Percentiles rank a stretch among this genome's conserved stretches.
Evolutionary conservation across 768 basidiomycete genomes (phyloP).

Genomic region (Mycena haematopus): DNA sequence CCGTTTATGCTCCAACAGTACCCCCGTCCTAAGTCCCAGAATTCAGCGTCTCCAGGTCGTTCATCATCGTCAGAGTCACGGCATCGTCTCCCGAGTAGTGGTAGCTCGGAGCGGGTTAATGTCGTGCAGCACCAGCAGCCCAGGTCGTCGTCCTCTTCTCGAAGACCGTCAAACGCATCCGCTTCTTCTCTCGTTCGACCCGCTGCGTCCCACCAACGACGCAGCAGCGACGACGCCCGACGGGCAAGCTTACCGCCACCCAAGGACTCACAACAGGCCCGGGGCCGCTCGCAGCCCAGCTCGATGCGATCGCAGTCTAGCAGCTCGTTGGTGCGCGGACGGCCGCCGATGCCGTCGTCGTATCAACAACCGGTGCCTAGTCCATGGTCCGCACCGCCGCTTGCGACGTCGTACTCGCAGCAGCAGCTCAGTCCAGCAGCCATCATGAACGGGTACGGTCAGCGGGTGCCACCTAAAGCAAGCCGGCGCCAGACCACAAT

Average conservation of each 20-base stretch:
- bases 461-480: constrained; percentile 2
- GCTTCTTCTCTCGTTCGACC: constrained; percentile 19
- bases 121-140: constrained; percentile 23
- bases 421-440: constrained; percentile 27
- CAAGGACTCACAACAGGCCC: constrained; percentile 20
- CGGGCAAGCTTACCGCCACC: constrained; percentile 22
- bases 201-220: constrained; percentile 15
- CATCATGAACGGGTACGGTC: constrained; percentile 16
- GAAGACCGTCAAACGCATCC: constrained; percentile 20
- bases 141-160: constrained; percentile 22
- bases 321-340: constrained; percentile 31
- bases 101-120: constrained; percentile 36
- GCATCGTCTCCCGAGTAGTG: constrained; percentile 41
- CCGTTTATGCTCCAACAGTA: constrained; percentile 78
- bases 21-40: constrained; percentile 45
- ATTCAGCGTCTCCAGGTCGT: constrained; percentile 40
- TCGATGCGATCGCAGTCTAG: constrained; percentile 25
- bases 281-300: constrained; percentile 10
- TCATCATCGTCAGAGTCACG: constrained; percentile 46
- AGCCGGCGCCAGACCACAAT: constrained; percentile 29
- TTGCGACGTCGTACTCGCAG: constrained; percentile 28
- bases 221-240: constrained; percentile 25
- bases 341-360: constrained; percentile 34
- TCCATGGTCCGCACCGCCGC: constrained; percentile 52
- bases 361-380: constrained; percentile 37